Evolutionary conservation across 2,329 filamentous ascomycete genomes (phyloP), one percentile per base, ranked within the genome.

Genomic region (Fusarium domesticum): DNA sequence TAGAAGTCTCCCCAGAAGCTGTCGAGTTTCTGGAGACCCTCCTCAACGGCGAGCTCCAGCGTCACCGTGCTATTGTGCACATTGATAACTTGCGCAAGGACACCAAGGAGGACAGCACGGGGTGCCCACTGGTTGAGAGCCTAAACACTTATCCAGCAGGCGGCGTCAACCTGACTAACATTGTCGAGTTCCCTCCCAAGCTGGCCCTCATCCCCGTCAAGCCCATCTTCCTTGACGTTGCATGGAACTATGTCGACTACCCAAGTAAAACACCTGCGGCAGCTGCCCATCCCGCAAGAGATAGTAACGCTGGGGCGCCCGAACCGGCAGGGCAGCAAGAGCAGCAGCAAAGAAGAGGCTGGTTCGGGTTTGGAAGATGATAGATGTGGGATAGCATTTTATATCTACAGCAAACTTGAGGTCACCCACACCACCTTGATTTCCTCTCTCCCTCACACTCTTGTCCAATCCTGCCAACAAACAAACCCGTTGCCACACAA

Each of bases 231-330:
- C 81, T 97, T 47, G 93, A 98, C 63, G 85, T 96, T 6, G 93
- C 93, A 8, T 98, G 89, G 87, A 97, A 97, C 65, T 97, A 96
- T 64, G 91, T 98, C 50, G 83, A 89, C 37, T 98, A 98, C 63
- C 90, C 91, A 0, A 83, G 83, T 25, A 81, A 81, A 56, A 56
- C 67, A 23, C 62, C 64, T 6, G 56, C 56, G 42, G 54, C 49
- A 6, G 51, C 56, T 18, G 52, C n/a, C n/a, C n/a, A 54, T 23
- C 47, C 59, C 20, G 50, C 40, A 12, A 60, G 62, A 47, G 58
- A 50, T 14, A 63, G 64, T 19, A 50, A 57, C 5, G 54, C 34
- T 11, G 30, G 42, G 19, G 54, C 54, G 7, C 52, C 61, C 34
- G 45, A 59, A 33, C 66, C 63, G 47, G 59, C 70, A 43, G 67